phyloP scores from a whole-genome alignment of 768 basidiomycete species.

The Coprinellus aureogranulatus region DNA sequence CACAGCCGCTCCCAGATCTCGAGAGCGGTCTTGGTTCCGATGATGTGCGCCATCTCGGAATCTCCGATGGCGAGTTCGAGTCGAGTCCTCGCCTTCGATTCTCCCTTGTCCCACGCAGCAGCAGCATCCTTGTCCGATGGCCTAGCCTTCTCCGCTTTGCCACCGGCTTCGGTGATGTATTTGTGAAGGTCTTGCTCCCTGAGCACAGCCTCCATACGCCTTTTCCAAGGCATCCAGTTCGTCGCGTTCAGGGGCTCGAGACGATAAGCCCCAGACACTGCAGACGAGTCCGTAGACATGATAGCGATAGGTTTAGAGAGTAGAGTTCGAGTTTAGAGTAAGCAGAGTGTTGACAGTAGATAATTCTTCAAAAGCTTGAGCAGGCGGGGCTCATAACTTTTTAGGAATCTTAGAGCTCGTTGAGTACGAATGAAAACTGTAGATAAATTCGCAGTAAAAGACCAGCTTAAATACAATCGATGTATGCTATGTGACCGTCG shows the following conservation, averaged over 20 bases:
- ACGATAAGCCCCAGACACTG: background rate
- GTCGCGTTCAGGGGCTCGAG: background rate
- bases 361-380: too few relatives aligned
- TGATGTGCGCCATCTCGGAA: constrained; percentile 19
- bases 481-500: too few relatives aligned
- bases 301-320: background rate
- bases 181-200: background rate
- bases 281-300: background rate
- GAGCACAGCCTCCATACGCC: background rate
- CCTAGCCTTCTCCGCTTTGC: too few relatives aligned
- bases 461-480: too few relatives aligned
- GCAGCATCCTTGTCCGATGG: too few relatives aligned
- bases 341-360: background rate
- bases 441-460: too few relatives aligned
- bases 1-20: constrained; percentile 21
- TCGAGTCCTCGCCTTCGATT: constrained; percentile 17
- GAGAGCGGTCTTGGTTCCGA: constrained; percentile 14
- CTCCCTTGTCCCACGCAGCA: constrained; percentile 15
- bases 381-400: constrained; percentile 7
- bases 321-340: background rate
- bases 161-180: background rate
- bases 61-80: constrained; percentile 22
- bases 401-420: too few relatives aligned
- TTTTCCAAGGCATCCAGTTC: constrained; percentile 7
- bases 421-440: too few relatives aligned